phyloP scores from a whole-genome alignment of 2,329 filamentous ascomycete genomes.

The Tolypocladium pustulatum region DNA sequence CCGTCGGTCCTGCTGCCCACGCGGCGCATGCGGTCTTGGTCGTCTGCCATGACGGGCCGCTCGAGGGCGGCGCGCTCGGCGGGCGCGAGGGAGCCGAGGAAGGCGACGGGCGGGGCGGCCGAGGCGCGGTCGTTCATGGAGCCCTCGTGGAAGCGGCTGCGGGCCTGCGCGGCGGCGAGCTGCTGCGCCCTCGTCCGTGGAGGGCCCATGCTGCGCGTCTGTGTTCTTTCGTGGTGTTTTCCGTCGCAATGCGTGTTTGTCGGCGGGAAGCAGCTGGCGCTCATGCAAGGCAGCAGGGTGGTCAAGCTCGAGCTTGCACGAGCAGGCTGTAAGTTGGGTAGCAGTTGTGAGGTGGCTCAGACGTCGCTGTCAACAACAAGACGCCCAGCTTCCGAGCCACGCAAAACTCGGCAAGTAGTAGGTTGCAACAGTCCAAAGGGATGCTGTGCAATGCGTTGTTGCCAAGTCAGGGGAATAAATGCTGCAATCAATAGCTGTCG shows the following conservation, averaged over 20 bases:
- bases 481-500: background rate
- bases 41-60: slow-evolving; percentile 8
- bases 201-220: slow-evolving; percentile 14
- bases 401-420: background rate
- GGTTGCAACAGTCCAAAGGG: background rate
- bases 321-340: too few species aligned
- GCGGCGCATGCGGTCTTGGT: background rate
- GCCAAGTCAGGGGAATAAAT: background rate
- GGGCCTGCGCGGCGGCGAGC: slow-evolving; percentile 12
- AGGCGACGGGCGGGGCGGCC: slow-evolving; percentile 57
- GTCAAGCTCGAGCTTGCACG: too few species aligned
- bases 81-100: slow-evolving; percentile 33
- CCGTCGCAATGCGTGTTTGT: background rate
- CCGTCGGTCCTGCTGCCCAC: background rate
- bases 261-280: background rate
- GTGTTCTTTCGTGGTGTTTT: background rate
- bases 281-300: background rate
- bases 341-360: background rate
- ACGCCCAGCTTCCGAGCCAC: background rate
- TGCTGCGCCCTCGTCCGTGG: slow-evolving; percentile 20
- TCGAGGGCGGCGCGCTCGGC: slow-evolving; percentile 21
- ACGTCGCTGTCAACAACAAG: background rate
- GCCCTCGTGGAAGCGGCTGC: slow-evolving; percentile 61
- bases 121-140: slow-evolving; percentile 79
- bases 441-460: background rate